phyloP scores from a whole-genome alignment of 495 filamentous ascomycete genomes.

The Penicillium ucsense region DNA sequence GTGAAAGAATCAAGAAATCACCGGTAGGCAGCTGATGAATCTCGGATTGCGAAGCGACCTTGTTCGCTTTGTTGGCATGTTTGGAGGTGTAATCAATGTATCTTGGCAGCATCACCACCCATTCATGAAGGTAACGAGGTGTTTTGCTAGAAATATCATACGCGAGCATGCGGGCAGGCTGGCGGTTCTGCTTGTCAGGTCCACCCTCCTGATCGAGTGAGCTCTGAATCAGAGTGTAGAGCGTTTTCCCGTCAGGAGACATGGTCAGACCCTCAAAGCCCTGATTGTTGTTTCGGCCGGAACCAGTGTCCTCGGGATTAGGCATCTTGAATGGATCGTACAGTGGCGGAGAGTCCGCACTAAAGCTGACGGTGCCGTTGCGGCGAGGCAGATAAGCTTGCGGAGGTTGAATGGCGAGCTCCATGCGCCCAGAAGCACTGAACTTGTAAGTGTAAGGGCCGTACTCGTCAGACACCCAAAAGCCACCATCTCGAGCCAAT shows the following conservation, averaged over 20 bases:
- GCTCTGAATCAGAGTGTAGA: conserved; percentile 62
- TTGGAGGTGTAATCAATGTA: conserved; percentile 38
- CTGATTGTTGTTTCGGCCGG: conserved; percentile 67
- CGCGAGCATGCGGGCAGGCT: conserved; percentile 51
- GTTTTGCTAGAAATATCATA: conserved; percentile 44
- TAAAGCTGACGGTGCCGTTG: conserved; percentile 50
- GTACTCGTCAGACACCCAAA: conserved; percentile 77
- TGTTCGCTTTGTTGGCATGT: conserved; percentile 12
- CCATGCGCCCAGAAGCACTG: conserved; percentile 47
- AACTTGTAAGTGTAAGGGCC: conserved; percentile 70
- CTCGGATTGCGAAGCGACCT: conserved; percentile 62
- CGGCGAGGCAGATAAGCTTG: conserved; percentile 58
- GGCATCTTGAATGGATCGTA: conserved; percentile 40
- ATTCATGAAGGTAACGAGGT: conserved; percentile 48
- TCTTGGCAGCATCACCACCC: conserved; percentile 56
- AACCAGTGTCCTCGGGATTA: conserved; percentile 45
- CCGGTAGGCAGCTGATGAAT: conserved; percentile 54
- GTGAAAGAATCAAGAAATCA: conserved; percentile 61
- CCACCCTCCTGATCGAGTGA: conserved; percentile 60
- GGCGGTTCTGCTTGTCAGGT: conserved; percentile 39
- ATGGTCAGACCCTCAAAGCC: conserved; percentile 67
- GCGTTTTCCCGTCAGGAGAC: conserved; percentile 50
- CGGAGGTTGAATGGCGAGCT: conserved; percentile 56
- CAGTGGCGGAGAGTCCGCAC: conserved; percentile 50
- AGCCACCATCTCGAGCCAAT: conserved; percentile 51